A percentile compares a stretch with the other conserved stretches of the same genome.
Conservation (phyloP, 148 eudicot species). For the Camellia granthamiana region DNA sequence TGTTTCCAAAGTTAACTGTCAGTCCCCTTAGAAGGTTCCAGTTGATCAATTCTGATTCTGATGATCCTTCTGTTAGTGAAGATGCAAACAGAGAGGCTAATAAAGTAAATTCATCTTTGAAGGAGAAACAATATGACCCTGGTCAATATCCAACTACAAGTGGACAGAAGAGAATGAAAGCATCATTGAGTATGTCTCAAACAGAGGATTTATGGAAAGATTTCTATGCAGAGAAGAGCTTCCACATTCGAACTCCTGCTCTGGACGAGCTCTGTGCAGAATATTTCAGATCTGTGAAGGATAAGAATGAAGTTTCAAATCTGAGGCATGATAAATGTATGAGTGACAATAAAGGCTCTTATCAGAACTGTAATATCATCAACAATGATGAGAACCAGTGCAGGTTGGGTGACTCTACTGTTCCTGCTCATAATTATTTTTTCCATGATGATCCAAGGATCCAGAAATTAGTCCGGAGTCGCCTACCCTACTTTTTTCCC, state of each 20-base stretch:
- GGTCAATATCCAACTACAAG: slow-evolving; percentile 17
- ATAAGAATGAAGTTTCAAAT: slow-evolving; percentile 28
- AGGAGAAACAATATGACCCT: slow-evolving; percentile 23
- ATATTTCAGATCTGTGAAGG: slow-evolving; percentile 46
- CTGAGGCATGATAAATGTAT: slow-evolving; percentile 17
- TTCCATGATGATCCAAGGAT: slow-evolving; percentile 70
- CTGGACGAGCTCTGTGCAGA: slow-evolving; percentile 74
- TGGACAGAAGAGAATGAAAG: slow-evolving; percentile 23
- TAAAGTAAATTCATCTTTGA: slow-evolving; percentile 25
- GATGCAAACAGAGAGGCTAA: slow-evolving; percentile 18
- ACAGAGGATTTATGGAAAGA: slow-evolving; percentile 64
- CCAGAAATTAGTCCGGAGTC: slow-evolving; percentile 59
- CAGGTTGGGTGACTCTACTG: slow-evolving; percentile 32
- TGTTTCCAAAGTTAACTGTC: slow-evolving; percentile 43
- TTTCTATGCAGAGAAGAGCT: slow-evolving; percentile 41
- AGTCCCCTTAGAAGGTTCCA: slow-evolving; percentile 87
- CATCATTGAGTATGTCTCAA: slow-evolving; percentile 27
- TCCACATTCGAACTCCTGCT: slow-evolving; percentile 67
- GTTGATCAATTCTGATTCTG: slow-evolving; percentile 80
- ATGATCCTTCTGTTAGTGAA: slow-evolving; percentile 40
- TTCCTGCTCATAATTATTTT: slow-evolving; percentile 75
- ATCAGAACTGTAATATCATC: slow-evolving; percentile 11
- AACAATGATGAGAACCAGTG: slow-evolving; percentile 23
- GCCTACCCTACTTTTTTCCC: slow-evolving; percentile 74
- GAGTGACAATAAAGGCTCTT: slow-evolving; percentile 19